Base-by-base conservation (phyloP, 2,329 filamentous ascomycete species). In the Pleochaeta shiraiana region DNA sequence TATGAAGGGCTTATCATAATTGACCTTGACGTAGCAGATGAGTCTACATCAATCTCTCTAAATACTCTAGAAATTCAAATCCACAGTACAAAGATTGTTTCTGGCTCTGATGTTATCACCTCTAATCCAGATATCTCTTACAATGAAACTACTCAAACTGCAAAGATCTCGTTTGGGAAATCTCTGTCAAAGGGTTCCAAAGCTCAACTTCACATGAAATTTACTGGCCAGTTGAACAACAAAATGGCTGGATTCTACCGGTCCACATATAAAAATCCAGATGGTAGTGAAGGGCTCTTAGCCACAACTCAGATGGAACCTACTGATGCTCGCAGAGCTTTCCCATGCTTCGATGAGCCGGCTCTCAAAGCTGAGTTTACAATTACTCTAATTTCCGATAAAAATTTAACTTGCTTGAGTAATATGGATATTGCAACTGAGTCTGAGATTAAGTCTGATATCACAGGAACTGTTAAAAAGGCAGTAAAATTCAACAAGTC, bases 201-300 rank as follows among this genome's bases (percentile, higher is more conserved):
- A 78, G 88, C 87, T 24, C 84, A 85, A 75, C 76, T 95, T 67
- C 84, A 85, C 72, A 83, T 90, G 71, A 85, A 81, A 69, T 95
- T 95, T 75, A 85, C 82, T 11, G 90, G 90, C 47, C 81, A 79
- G 53, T 77, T 95, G 71, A 95, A 95, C 75, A 88, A 95, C 74
- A 92, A 93, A 76, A 95, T 97, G 90, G 91, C 91, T 61, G 92
- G 92, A 60, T 97, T 97, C 81, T 97, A 97, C 77, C 84, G 92
- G 65, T 95, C 90, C 1, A 95, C 90, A 6, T 97, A 92, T 79
- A 95, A 93, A 79, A 85, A 83, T 67, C 76, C 82, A 61, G 84
- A 93, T 71, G 92, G 92, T 45, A 83, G 83, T 66, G 84, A 86
- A 65, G 88, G 87, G 69, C 87, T 91, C 73, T 80, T 97, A 72